Base-by-base conservation (phyloP, 2,329 filamentous ascomycete genomes). In the Cladosporium sp. region DNA sequence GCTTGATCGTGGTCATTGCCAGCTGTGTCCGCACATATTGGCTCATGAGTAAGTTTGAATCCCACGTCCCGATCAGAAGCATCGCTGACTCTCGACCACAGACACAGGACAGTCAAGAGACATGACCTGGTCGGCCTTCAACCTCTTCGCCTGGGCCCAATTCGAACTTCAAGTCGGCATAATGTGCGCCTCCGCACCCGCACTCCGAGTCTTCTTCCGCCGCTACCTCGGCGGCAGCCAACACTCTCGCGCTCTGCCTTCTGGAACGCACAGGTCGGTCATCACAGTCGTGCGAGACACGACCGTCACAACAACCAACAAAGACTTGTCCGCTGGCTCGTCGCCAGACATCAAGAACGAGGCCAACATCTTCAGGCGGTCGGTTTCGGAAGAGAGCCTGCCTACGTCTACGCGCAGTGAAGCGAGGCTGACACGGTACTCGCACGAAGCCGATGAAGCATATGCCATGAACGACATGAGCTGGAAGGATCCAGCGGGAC, bases 1-100 rank as follows among this genome's bases (percentile, higher is more conserved):
- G 78, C 1, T 67, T 78, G 4, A 66, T 80, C 70, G 76, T 60
- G 55, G 68, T 68, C 40, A 61, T 71, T 2, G 71, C 68, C 35
- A 70, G 73, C 40, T 63, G 71, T 8, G 59, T 75, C 57, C 70
- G 75, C 15, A 70, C 73, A 0, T 73, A 73, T 54, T 74, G 72
- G 49, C 70, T 74, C 6, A 64, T 59, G 24, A 39, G 62, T 64
- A 56, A 48, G 61, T 24, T 9, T 4, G 5, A 19, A 3, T 13
- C 36, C 7, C 3, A 3, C n/a, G 3, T 4, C 17, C 9, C 17
- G 9, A 0, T 20, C 3, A 22, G 6, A 15, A 10, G 34, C 45
- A 61, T 59, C 44, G 37, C 51, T 54, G 10, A 54, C 51, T 20
- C 3, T 24, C 17, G 20, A 22, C 10, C 17, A 61, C n/a, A 61